These are phyloP conservation scores for Schizophyllum commune DNA, from an alignment of 1,284 basidiomycete genomes.

Conservation along the genomic window DNA sequence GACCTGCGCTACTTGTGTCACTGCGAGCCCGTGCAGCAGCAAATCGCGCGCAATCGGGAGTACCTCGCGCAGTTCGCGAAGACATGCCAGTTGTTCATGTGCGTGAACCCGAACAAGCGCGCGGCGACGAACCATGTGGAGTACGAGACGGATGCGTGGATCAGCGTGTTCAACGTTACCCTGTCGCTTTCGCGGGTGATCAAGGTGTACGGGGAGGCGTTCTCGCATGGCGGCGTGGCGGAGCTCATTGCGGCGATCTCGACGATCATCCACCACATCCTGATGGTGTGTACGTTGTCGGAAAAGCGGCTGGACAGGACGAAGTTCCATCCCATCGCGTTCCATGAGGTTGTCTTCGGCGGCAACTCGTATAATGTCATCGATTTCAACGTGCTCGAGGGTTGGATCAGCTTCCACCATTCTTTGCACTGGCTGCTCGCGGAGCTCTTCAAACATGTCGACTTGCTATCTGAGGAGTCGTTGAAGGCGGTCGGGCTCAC, in stretches of 20 bases:
- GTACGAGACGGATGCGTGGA: slow-evolving; percentile 92
- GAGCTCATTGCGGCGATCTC: slow-evolving; percentile 66
- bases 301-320: slow-evolving; percentile 59
- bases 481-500: slow-evolving; percentile 38
- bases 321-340: slow-evolving; percentile 54
- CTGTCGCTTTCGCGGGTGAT: slow-evolving; percentile 82
- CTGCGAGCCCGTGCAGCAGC: slow-evolving; percentile 68
- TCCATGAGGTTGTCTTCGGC: slow-evolving; percentile 62
- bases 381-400: slow-evolving; percentile 73
- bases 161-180: slow-evolving; percentile 88
- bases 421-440: slow-evolving; percentile 90
- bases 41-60: slow-evolving; percentile 60
- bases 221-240: slow-evolving; percentile 38
- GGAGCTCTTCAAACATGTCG: slow-evolving; percentile 82
- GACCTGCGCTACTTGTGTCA: slow-evolving; percentile 75
- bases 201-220: slow-evolving; percentile 79
- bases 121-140: slow-evolving; percentile 80
- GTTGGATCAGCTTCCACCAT: slow-evolving; percentile 91
- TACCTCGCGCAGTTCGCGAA: slow-evolving; percentile 51
- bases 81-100: slow-evolving; percentile 84
- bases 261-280: slow-evolving; percentile 65
- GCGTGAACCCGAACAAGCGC: slow-evolving; percentile 84
- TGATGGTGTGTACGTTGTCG: slow-evolving; percentile 59
- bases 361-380: slow-evolving; percentile 55
- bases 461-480: slow-evolving; percentile 50